Percentiles rank a stretch among this genome's conserved stretches.
Conservation (phyloP, 345 rosid genomes). For the Raphanus sativus region DNA sequence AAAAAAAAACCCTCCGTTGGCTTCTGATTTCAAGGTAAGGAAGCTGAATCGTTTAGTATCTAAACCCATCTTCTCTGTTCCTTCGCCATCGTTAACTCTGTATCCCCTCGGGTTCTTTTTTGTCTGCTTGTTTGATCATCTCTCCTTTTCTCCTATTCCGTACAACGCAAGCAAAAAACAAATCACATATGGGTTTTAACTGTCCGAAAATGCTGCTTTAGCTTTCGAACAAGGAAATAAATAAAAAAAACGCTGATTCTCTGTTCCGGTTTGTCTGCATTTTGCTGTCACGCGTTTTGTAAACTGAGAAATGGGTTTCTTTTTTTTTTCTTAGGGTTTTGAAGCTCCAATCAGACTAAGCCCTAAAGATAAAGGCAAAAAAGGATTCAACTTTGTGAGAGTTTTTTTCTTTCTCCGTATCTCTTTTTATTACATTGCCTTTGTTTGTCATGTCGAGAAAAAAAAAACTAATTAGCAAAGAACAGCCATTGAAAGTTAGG, state of each 20-base stretch:
- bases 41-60: constrained; percentile 4
- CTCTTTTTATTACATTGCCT: neutral
- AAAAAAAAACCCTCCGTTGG: neutral
- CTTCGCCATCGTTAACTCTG: neutral
- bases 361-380: neutral
- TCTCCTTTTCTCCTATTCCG: constrained; percentile 6
- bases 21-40: constrained; percentile 5
- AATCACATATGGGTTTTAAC: neutral
- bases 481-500: neutral
- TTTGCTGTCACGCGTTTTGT: constrained; percentile 12
- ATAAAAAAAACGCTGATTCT: neutral
- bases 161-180: constrained; percentile 19
- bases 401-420: neutral
- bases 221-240: neutral
- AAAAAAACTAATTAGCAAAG: neutral
- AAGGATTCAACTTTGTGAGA: neutral
- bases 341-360: neutral
- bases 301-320: neutral
- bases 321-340: neutral
- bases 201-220: neutral
- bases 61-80: neutral
- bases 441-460: neutral
- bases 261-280: constrained; percentile 3
- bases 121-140: constrained; percentile 1
- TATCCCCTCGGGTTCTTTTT: neutral